phyloP scores from a whole-genome alignment of 2,329 filamentous ascomycete species.

The Diaporthe eres region DNA sequence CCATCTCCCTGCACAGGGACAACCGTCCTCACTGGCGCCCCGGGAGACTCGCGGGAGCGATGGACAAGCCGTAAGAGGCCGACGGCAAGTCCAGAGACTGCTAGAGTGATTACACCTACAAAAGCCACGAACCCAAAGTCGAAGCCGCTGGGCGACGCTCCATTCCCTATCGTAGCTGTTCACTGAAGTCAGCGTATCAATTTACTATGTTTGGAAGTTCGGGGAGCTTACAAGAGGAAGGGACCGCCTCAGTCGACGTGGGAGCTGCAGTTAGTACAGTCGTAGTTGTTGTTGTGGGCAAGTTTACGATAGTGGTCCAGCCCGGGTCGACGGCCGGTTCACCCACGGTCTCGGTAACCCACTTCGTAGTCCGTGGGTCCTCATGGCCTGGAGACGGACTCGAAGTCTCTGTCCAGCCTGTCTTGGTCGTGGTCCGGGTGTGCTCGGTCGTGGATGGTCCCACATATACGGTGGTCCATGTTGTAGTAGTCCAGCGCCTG shows the following conservation, averaged over 20 bases:
- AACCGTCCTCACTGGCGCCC: accelerated
- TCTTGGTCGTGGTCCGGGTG: neutral
- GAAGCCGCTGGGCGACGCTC: neutral
- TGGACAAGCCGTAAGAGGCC: neutral
- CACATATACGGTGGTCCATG: neutral
- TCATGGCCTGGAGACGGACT: neutral
- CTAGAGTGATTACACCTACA: neutral
- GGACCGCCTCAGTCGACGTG: neutral
- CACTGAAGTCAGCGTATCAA: neutral
- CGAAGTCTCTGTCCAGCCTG: neutral
- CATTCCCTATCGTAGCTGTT: neutral
- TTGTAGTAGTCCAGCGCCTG: neutral
- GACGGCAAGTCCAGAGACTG: neutral
- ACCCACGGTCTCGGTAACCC: neutral
- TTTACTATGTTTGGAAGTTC: neutral
- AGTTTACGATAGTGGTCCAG: neutral
- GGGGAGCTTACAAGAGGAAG: neutral
- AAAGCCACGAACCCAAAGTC: neutral
- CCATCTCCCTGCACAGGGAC: neutral
- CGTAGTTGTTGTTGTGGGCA: neutral
- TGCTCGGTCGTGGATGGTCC: neutral
- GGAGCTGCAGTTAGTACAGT: neutral
- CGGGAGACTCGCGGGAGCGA: neutral
- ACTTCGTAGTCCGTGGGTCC: neutral
- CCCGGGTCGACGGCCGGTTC: neutral